These are phyloP conservation scores for Coniella vitis DNA, from an alignment of 2,329 filamentous ascomycete genomes.

Conservation along the genomic window DNA sequence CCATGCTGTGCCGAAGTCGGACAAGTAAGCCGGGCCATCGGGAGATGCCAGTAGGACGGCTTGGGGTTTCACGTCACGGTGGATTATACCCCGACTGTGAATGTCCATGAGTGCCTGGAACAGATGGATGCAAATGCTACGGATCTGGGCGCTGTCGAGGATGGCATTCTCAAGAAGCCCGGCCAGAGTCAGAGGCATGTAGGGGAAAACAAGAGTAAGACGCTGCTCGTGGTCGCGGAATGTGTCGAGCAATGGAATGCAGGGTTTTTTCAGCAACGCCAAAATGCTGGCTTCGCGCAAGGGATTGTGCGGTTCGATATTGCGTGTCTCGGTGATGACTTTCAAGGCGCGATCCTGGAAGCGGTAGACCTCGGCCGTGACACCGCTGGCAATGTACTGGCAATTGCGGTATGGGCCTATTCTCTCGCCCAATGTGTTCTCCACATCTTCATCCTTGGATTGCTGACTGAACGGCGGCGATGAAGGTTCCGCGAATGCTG, in stretches of 20 bases:
- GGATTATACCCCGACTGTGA: constrained; percentile 72
- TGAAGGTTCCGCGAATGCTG: constrained; percentile 4
- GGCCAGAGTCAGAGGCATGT: constrained; percentile 66
- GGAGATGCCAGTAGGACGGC: constrained; percentile 69
- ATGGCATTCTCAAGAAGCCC: constrained; percentile 51
- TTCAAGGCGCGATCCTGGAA: constrained; percentile 65
- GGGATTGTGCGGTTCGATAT: constrained; percentile 76
- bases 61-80: constrained; percentile 90
- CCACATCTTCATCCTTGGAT: constrained; percentile 3
- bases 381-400: constrained; percentile 53
- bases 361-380: constrained; percentile 80
- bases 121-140: constrained; percentile 53
- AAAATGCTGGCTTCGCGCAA: constrained; percentile 74
- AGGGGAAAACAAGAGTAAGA: constrained; percentile 80
- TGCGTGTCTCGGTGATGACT: constrained; percentile 67
- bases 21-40: constrained; percentile 67
- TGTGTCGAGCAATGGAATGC: constrained; percentile 63
- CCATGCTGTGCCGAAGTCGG: constrained; percentile 94
- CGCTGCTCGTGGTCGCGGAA: constrained; percentile 65
- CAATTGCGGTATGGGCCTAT: constrained; percentile 52
- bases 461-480: constrained; percentile 1
- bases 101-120: constrained; percentile 66
- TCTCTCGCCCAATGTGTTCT: constrained; percentile 29
- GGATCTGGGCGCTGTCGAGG: constrained; percentile 27
- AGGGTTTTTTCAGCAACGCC: constrained; percentile 43